Base-by-base conservation (phyloP, 208 protist species). In the Trypanosoma rangeli region DNA sequence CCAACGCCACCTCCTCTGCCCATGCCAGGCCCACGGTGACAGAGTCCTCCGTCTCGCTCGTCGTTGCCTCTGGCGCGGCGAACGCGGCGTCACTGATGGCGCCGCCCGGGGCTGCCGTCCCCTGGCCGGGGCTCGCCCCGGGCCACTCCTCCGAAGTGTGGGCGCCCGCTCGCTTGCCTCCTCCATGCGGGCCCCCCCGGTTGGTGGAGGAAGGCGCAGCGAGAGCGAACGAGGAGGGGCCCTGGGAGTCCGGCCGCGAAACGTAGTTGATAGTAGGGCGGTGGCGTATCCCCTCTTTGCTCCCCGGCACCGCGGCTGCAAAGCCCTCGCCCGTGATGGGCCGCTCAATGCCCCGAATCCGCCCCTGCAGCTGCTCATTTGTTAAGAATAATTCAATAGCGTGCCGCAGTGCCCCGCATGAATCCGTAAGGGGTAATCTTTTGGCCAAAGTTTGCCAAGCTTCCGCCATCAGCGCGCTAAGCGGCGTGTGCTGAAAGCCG, bases 251-350 rank as follows among this genome's bases (percentile, higher is more conserved):
- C 1, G 37, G 9, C 39, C 7, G 62, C 0, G 70, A 72, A 2
- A 75, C 74, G 31, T 83, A 63, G 68, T 92, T 84, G 20, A 92
- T 75, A 0, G 73, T 61, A 29, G 85, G 79, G 29, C 77, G 78
- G 60, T 92, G 86, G 20, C 61, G 39, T 49, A 82, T 55, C 20
- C 53, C 22, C 12, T 46, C 46, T 49, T 74, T 52, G 39, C 58
- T 18, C 0, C 75, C 78, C 0, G 80, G 80, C 22, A 79, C 82
- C 0, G 50, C 48, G 15, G 52, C 61, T 42, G 68, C 49, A 69
- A 80, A 89, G 7, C 50, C 37, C 20, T 73, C 65, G 5, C 86
- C 86, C 0, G 86, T 86, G 63, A 92, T 87, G 22, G 75, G 69
- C 46, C 77, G 63, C 3, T 57, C 28, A 78, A 89, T 89, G 54